Conservation (phyloP, 306 rosid species). For the Cercis canadensis region DNA sequence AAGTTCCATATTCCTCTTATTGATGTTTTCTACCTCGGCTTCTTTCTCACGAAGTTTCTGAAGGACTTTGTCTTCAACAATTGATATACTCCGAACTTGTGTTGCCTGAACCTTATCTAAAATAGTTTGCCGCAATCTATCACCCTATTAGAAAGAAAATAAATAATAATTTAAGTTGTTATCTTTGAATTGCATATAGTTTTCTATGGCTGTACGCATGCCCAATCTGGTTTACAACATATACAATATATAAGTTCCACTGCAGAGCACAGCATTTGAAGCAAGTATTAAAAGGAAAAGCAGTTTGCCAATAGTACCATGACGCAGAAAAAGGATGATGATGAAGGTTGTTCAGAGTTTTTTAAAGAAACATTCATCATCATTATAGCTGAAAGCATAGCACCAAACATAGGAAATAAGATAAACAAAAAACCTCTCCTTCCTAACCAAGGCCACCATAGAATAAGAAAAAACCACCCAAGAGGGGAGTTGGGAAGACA, state of each 20-base stretch:
- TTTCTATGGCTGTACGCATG: background rate
- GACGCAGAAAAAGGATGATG: background rate
- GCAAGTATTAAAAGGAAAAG: no score
- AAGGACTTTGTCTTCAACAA: slow-evolving; percentile 58
- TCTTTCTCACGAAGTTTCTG: slow-evolving; percentile 75
- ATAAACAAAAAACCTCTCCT: no score
- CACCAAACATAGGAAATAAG: no score
- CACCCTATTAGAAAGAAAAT: slow-evolving; percentile 58
- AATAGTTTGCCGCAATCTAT: slow-evolving; percentile 62
- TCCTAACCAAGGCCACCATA: no score
- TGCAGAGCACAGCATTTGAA: slow-evolving; percentile 4
- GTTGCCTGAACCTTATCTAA: slow-evolving; percentile 78
- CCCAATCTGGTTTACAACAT: background rate
- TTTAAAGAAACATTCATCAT: no score
- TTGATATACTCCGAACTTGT: slow-evolving; percentile 26
- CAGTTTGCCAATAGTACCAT: background rate
- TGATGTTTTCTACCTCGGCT: slow-evolving; percentile 73
- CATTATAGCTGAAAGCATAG: background rate
- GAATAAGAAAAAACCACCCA: no score
- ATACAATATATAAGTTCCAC: background rate
- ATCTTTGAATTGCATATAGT: background rate
- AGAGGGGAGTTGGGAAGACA: no score
- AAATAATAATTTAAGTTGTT: background rate
- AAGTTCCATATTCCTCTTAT: slow-evolving; percentile 73
- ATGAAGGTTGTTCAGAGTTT: background rate